phyloP scores from a whole-genome alignment of 1,284 basidiomycete genomes.

The Pseudozyma sp. region DNA sequence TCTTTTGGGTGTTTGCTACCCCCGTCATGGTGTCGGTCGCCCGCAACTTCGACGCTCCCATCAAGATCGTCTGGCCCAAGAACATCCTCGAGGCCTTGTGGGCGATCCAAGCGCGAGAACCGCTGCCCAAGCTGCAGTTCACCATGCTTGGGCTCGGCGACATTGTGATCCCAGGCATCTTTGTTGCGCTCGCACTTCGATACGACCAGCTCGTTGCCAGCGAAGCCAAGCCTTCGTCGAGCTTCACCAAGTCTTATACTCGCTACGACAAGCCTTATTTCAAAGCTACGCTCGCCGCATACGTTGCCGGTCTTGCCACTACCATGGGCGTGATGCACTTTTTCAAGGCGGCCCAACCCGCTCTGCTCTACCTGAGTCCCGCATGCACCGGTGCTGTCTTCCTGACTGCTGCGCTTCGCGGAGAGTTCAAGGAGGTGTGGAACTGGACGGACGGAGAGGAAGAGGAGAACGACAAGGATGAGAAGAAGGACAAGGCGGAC shows the following conservation, averaged over 20 bases:
- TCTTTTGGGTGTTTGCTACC: conserved; percentile 68
- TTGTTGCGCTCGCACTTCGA: conserved; percentile 87
- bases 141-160: conserved; percentile 94
- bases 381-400: conserved; percentile 72
- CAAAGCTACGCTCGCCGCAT: conserved; percentile 77
- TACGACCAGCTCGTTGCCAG: conserved; percentile 78
- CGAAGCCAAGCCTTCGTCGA: conserved; percentile 54
- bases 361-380: conserved; percentile 83
- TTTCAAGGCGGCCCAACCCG: conserved; percentile 85
- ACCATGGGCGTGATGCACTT: conserved; percentile 91
- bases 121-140: conserved; percentile 73
- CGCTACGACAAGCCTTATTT: conserved; percentile 83
- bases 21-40: conserved; percentile 75
- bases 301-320: conserved; percentile 79
- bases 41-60: conserved; percentile 90
- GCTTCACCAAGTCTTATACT: conserved; percentile 54
- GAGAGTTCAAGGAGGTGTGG: conserved; percentile 68
- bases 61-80: conserved; percentile 73
- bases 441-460: conserved; percentile 56
- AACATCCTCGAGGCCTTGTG: conserved; percentile 57
- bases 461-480: conserved; percentile 29
- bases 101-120: conserved; percentile 22
- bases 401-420: conserved; percentile 66
- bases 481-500: conserved; percentile 21
- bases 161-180: conserved; percentile 88